phyloP scores from a whole-genome alignment of 352 stramenopile genomes.

The Elongisporangium senticosum region DNA sequence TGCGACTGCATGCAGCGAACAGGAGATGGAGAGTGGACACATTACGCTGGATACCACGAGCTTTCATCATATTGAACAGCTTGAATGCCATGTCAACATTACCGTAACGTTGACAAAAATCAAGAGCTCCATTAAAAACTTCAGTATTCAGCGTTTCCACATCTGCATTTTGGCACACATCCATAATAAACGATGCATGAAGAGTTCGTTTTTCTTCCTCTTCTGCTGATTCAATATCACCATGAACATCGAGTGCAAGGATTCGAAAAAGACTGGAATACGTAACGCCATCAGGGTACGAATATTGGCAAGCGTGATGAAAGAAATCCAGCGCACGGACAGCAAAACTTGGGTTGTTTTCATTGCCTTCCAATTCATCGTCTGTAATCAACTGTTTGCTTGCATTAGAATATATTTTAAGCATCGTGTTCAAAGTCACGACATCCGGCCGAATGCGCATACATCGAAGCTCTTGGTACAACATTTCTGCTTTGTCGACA shows the following conservation, averaged over 20 bases:
- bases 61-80: slow-evolving; percentile 60
- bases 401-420: slow-evolving; percentile 28
- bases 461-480: slow-evolving; percentile 31
- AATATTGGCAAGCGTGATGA: slow-evolving; percentile 3
- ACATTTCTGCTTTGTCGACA: slow-evolving; percentile 20
- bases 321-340: slow-evolving; percentile 23
- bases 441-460: slow-evolving; percentile 20
- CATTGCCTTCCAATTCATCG: neutral
- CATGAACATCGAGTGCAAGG: slow-evolving; percentile 38
- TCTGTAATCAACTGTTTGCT: slow-evolving; percentile 1
- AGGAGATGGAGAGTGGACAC: slow-evolving; percentile 49
- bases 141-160: slow-evolving; percentile 26
- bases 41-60: slow-evolving; percentile 29
- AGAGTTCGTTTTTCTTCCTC: slow-evolving; percentile 17
- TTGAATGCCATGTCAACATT: slow-evolving; percentile 40
- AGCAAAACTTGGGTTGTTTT: slow-evolving; percentile 18
- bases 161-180: slow-evolving; percentile 36
- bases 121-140: slow-evolving; percentile 64
- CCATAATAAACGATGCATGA: slow-evolving; percentile 30
- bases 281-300: slow-evolving; percentile 23
- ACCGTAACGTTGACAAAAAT: slow-evolving; percentile 50
- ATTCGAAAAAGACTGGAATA: slow-evolving; percentile 50
- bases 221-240: slow-evolving; percentile 11
- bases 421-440: slow-evolving; percentile 49
- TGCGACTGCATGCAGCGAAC: slow-evolving; percentile 43